phyloP scores from a whole-genome alignment of 306 rosid species.

The Pterocarpus macrocarpus region DNA sequence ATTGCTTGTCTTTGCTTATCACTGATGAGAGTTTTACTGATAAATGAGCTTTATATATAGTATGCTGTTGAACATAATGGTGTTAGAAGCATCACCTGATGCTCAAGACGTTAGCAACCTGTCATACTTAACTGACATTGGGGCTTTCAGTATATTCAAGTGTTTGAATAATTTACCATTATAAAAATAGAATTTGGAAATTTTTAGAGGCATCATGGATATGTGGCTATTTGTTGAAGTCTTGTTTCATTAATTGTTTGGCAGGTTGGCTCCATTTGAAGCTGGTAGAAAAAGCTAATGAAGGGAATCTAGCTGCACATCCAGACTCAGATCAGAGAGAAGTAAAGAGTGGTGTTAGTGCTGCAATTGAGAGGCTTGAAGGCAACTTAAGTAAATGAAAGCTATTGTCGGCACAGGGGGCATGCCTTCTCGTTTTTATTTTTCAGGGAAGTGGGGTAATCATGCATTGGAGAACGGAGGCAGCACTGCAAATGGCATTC shows the following conservation, averaged over 20 bases:
- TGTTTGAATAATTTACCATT: constrained; percentile 23
- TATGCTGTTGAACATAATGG: neutral
- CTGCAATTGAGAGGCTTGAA: constrained; percentile 91
- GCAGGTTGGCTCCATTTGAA: constrained; percentile 94
- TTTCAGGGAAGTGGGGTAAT: neutral
- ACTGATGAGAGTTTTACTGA: neutral
- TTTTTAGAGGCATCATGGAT: neutral
- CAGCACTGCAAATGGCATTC: constrained; percentile 28
- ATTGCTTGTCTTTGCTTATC: constrained; percentile 15
- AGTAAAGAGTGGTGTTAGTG: constrained; percentile 77
- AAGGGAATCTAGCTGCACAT: constrained; percentile 56
- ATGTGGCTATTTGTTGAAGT: constrained; percentile 20
- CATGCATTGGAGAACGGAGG: neutral
- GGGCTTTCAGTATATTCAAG: constrained; percentile 11
- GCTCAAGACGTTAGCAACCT: neutral
- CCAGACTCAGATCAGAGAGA: constrained; percentile 56
- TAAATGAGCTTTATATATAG: neutral
- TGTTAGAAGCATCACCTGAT: neutral
- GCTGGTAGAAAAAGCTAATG: constrained; percentile 88
- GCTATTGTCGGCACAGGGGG: constrained; percentile 7
- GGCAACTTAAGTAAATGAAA: constrained; percentile 73
- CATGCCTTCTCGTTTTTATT: constrained; percentile 28
- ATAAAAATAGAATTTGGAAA: neutral
- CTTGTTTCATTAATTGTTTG: constrained; percentile 44
- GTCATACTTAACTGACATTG: neutral